phyloP scores from a whole-genome alignment of 306 rosid species.

The Casuarina glauca region DNA sequence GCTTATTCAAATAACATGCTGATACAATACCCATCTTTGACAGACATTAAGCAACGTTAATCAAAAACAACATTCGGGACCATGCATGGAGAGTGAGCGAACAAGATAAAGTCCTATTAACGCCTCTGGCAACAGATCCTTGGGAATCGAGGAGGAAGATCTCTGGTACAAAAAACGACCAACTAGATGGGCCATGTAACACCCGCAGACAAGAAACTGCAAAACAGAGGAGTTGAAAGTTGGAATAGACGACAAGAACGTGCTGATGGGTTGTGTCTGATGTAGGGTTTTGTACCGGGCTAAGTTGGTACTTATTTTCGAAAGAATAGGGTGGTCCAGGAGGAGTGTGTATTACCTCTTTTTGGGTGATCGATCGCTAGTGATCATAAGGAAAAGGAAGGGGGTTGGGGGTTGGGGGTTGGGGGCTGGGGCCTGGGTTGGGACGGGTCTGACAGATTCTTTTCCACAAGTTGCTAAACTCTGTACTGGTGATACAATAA shows the following conservation, averaged over 20 bases:
- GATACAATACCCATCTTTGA: too few species aligned
- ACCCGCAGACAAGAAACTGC: slow-evolving; percentile 16
- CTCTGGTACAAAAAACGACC: slow-evolving; percentile 2
- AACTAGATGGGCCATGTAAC: slow-evolving; percentile 24
- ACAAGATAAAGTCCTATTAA: background rate
- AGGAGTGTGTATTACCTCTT: background rate
- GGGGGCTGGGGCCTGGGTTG: slow-evolving; percentile 1
- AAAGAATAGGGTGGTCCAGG: slow-evolving; percentile 43
- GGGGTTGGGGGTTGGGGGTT: slow-evolving; percentile 15
- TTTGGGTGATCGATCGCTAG: slow-evolving; percentile 1
- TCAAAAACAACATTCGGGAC: too few species aligned
- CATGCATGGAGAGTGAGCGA: background rate
- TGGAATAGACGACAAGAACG: background rate
- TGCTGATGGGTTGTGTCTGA: background rate
- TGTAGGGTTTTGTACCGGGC: slow-evolving; percentile 33
- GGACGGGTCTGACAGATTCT: slow-evolving; percentile 26
- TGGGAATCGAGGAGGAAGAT: slow-evolving; percentile 24
- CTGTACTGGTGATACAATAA: slow-evolving; percentile 1
- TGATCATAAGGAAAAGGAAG: slow-evolving; percentile 27
- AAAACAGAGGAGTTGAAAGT: background rate
- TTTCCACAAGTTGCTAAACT: slow-evolving; percentile 21
- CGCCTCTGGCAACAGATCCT: background rate
- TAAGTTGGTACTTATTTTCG: slow-evolving; percentile 3
- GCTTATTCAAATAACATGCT: too few species aligned
- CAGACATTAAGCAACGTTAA: too few species aligned